Conservation (phyloP, 768 basidiomycete species). For the Scleroderma citrinum region DNA sequence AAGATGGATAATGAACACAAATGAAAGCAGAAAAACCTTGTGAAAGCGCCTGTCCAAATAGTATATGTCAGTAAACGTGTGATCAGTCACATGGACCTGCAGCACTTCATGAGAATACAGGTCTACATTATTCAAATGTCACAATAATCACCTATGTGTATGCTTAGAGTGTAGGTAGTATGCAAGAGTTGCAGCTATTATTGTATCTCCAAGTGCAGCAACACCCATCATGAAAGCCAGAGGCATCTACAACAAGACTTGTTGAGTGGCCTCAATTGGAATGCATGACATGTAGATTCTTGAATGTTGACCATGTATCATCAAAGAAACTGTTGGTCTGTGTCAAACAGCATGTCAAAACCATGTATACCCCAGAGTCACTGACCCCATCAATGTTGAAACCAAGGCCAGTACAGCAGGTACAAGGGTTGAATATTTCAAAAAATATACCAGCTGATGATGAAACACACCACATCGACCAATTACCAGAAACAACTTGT, state of each 20-base stretch:
- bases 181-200: not conserved
- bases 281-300: not conserved
- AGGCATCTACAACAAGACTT: not conserved
- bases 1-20: not conserved
- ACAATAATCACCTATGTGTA: not conserved
- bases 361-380: not conserved
- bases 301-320: not conserved
- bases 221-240: not conserved
- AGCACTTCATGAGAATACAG: too few relatives aligned
- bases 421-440: not conserved
- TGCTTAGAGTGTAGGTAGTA: not conserved
- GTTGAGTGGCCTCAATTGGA: not conserved
- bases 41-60: conserved; percentile 7
- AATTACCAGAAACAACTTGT: not conserved
- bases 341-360: not conserved
- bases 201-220: not conserved
- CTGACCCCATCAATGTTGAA: not conserved
- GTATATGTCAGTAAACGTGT: conserved; percentile 6
- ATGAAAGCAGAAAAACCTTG: not conserved
- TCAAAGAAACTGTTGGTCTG: not conserved
- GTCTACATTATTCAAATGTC: not conserved
- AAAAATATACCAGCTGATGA: not conserved
- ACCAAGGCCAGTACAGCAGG: not conserved
- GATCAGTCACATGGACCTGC: conserved; percentile 5
- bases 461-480: not conserved